Conservation (phyloP, 305 asterid genomes). For the Rubia balearica region DNA sequence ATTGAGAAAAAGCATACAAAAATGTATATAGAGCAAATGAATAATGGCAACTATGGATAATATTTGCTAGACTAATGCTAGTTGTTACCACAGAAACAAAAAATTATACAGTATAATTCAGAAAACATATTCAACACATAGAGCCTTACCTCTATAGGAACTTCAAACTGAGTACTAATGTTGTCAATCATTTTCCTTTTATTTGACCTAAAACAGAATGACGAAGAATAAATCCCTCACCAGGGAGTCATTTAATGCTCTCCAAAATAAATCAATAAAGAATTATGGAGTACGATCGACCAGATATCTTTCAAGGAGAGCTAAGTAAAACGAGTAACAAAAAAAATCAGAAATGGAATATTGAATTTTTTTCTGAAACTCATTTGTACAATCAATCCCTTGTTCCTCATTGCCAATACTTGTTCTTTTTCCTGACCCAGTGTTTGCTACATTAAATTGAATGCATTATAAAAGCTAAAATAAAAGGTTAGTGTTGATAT, state of each 20-base stretch:
- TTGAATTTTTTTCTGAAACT: neutral
- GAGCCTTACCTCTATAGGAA: slow-evolving; percentile 60
- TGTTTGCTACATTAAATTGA: neutral
- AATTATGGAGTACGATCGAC: neutral
- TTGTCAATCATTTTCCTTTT: slow-evolving; percentile 58
- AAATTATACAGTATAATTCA: neutral
- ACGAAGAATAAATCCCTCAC: neutral
- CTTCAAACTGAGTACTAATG: slow-evolving; percentile 51
- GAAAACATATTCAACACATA: neutral
- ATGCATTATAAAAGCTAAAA: neutral
- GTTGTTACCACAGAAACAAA: neutral
- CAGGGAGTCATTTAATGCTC: neutral
- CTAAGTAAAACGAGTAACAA: neutral
- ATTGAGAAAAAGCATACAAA: neutral
- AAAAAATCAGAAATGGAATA: neutral
- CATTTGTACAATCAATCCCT: neutral
- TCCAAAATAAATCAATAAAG: neutral
- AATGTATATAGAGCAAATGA: neutral
- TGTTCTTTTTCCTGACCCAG: neutral
- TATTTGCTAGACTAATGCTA: neutral
- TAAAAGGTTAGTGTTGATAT: too few species aligned
- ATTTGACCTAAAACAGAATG: slow-evolving; percentile 47
- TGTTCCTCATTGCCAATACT: neutral
- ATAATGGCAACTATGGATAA: neutral
- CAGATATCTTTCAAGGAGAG: slow-evolving; percentile 1